Base-by-base conservation (phyloP, 176 grass and related monocot species). In the Miscanthus lutarioriparius region DNA sequence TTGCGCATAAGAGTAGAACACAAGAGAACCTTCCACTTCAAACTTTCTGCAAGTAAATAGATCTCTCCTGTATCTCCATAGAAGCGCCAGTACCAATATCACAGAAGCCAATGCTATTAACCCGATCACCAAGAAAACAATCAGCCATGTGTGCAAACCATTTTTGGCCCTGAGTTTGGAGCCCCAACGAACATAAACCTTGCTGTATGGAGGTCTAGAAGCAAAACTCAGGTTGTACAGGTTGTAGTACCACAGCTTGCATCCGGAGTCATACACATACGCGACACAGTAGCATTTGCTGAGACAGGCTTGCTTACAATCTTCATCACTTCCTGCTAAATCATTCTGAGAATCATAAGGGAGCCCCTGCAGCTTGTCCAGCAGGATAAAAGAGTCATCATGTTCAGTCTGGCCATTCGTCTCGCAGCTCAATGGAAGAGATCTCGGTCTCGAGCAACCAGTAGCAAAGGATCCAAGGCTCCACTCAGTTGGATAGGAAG, bases 371-470 rank as follows among this genome's bases (percentile, higher is more conserved):
- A 81, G 32, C 65, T 54, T 81, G 20, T 81, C 65, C 0, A 70
- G 25, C 22, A 16, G 32, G 45, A 70, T 56, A 37, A 81, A 81
- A 0, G 79, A 81, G 22, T 81, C 79, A 39, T 38, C 65, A 53
- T 81, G 64, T 81, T 81, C 79, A 23, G 79, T 81, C 79, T 70
- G 30, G 13, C 79, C 79, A 39, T 81, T 14, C 0, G 45, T 10
- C 47, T 81, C 22, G 22, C 92, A 94, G 64, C 54, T 84, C 64
- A 94, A 49, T 10, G 89, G 75, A 44, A 89, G 68, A 48, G 77
- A 82, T 77, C 77, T 90, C 4, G 72, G 77, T 80, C 88, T 90
- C 1, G 76, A 81, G 71, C 91, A 93, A 47, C 91, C 91, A 1
- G 70, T 53, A 68, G 38, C 79, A 64, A 72, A 85, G 44, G 65